Evolutionary conservation across 2,329 filamentous ascomycete species (phyloP).

Genomic region (Aaosphaeria pasadenensis): DNA sequence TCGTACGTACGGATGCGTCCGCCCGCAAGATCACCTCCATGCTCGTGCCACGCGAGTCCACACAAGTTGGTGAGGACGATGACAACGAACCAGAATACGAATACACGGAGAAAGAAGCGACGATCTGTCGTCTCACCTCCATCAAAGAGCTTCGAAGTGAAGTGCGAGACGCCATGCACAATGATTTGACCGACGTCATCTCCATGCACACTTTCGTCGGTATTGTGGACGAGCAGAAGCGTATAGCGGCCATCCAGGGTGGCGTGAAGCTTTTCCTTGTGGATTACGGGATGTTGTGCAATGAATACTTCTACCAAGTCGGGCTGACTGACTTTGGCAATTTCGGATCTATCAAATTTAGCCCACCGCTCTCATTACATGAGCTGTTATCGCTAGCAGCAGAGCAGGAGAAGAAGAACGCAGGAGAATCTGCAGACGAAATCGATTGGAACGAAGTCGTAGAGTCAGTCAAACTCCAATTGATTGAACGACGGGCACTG

Average conservation of each 20-base stretch:
- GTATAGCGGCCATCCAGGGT: conserved; percentile 88
- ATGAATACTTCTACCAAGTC: conserved; percentile 93
- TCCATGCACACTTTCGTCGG: conserved; percentile 90
- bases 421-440: conserved; percentile 43
- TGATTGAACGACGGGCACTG: conserved; percentile 79
- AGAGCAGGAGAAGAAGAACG: conserved; percentile 62
- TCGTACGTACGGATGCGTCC: conserved; percentile 85
- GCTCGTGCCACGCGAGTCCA: conserved; percentile 61
- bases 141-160: conserved; percentile 78
- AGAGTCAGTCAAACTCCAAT: conserved; percentile 61
- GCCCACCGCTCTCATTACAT: conserved; percentile 68
- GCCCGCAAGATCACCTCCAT: conserved; percentile 95
- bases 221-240: conserved; percentile 80
- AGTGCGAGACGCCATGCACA: conserved; percentile 80
- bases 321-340: conserved; percentile 95
- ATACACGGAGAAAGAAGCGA: conserved; percentile 64
- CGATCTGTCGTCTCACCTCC: conserved; percentile 73
- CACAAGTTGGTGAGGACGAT: conserved; percentile 21
- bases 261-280: conserved; percentile 90
- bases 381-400: conserved; percentile 72
- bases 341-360: conserved; percentile 80
- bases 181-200: conserved; percentile 82
- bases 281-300: conserved; percentile 82
- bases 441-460: conserved; percentile 67
- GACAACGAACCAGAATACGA: conserved; percentile 66